phyloP scores from a whole-genome alignment of 495 filamentous ascomycete genomes.

The Parachaetomium inaequale region DNA sequence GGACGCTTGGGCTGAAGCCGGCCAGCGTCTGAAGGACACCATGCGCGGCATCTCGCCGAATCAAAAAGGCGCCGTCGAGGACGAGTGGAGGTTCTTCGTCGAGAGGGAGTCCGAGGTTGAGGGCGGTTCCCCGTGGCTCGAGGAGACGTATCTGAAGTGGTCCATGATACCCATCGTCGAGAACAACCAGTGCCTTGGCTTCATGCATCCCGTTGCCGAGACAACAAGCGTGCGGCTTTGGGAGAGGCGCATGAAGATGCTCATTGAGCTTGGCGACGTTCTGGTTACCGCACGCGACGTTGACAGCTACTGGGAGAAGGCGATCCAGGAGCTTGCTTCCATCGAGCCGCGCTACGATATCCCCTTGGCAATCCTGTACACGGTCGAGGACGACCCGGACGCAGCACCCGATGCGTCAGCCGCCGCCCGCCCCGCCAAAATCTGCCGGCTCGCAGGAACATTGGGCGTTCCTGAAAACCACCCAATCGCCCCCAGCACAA shows the following conservation, averaged over 20 bases:
- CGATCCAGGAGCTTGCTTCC: conserved; percentile 28
- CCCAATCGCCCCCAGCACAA: conserved; percentile 44
- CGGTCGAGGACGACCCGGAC: conserved; percentile 47
- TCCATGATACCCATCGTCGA: conserved; percentile 57
- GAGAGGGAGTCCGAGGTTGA: conserved; percentile 37
- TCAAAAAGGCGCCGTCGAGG: conserved; percentile 32
- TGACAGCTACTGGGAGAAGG: conserved; percentile 36
- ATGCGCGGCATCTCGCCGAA: conserved; percentile 28
- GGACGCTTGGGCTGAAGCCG: conserved; percentile 35
- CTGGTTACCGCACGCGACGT: conserved; percentile 34
- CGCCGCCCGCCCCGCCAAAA: conserved; percentile 38
- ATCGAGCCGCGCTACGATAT: conserved; percentile 47
- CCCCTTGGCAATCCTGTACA: conserved; percentile 58
- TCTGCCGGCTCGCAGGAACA: conserved; percentile 53
- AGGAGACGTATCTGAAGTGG: conserved; percentile 64
- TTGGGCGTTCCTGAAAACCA: conserved; percentile 58
- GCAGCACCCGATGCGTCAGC: conserved; percentile 35
- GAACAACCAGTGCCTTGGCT: conserved; percentile 46
- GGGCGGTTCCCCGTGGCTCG: conserved; percentile 44
- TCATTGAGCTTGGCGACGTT: conserved; percentile 34
- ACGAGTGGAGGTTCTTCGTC: conserved; percentile 42
- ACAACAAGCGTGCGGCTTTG: conserved; percentile 36
- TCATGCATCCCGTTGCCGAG: conserved; percentile 35
- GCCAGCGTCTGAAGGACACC: conserved; percentile 32
- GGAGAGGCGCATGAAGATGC: conserved; percentile 41